Percentiles rank a stretch among this genome's conserved stretches.
Evolutionary conservation across 257 asterid genomes (phyloP).

Genomic region (Hygrophila difformis): DNA sequence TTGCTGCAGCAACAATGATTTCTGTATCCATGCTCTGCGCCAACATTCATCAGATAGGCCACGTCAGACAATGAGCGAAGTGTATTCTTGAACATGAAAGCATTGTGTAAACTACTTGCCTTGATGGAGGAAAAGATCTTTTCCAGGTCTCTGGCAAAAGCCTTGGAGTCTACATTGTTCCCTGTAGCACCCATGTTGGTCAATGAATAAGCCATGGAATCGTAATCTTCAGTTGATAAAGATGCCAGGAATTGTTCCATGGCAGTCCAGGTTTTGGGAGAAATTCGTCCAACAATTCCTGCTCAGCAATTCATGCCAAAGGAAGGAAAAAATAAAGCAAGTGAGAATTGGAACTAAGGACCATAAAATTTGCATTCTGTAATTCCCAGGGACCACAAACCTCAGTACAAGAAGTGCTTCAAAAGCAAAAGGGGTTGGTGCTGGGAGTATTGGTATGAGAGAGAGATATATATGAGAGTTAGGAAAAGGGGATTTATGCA

Average conservation of each 20-base stretch:
- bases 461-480: too few relatives aligned
- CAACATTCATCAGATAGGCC: conserved; percentile 2
- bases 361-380: too few relatives aligned
- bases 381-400: too few relatives aligned
- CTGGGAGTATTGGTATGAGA: too few relatives aligned
- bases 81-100: too few relatives aligned
- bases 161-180: conserved; percentile 56
- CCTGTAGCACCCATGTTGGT: conserved; percentile 95
- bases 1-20: conserved; percentile 80
- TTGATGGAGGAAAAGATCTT: conserved; percentile 79
- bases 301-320: conserved; percentile 14
- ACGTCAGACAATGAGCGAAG: too few relatives aligned
- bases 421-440: too few relatives aligned
- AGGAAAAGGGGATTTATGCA: too few relatives aligned
- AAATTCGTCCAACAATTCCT: conserved; percentile 97
- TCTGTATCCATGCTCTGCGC: conserved; percentile 83
- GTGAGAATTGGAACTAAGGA: too few relatives aligned
- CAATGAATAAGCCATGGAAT: conserved; percentile 86
- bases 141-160: conserved; percentile 82
- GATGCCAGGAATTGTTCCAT: conserved; percentile 86
- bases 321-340: too few relatives aligned
- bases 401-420: too few relatives aligned
- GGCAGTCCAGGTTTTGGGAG: conserved; percentile 95
- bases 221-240: conserved; percentile 67
- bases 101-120: conserved; percentile 25